Base-by-base conservation (phyloP, 805 yeast species). In the Maudiozyma turicensis region DNA sequence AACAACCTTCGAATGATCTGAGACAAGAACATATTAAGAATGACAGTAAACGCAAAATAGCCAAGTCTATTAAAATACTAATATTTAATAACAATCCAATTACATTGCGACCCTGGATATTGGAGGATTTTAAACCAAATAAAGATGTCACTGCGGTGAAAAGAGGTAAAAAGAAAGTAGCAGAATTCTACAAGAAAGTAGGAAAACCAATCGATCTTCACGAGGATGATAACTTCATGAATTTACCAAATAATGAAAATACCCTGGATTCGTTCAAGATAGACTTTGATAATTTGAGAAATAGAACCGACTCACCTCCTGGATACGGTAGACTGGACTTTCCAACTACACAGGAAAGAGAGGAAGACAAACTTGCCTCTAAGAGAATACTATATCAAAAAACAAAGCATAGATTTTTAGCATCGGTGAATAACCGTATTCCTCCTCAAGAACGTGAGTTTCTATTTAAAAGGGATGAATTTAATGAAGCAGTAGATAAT, bases 311-410 rank as follows among this genome's bases (percentile, higher is more conserved):
- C 3, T 69, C 78, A 1, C 85, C 84, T 1, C 81, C 81, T 0
- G 84, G 84, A 0, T 79, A 73, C 61, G 80, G 77, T 53, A 63
- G 78, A 39, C 68, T 80, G 28, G 85, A 78, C 47, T 80, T 82
- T 53, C 84, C 86, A 0, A 66, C 65, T 5, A 76, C 84, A 0
- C 84, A 78, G 51, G 79, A 81, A 54, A 60, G 66, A 10, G 56
- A 47, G 1, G 64, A 58, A 41, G 78, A 73, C 49, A 70, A 69
- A 53, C 50, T 51, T 14, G 62, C 65, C 48, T 63, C 72, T 5
- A 64, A 65, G 26, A 50, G 52, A 47, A 57, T 72, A 15, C 60
- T 72, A 4, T 56, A 59, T 40, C 60, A 66, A 34, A 73, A 68
- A 43, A 76, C 79, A 0, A 62, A 71, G 44, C 66, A 69, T 28